phyloP scores from a whole-genome alignment of 1,284 basidiomycete species.

The Phlebopus sp. region DNA sequence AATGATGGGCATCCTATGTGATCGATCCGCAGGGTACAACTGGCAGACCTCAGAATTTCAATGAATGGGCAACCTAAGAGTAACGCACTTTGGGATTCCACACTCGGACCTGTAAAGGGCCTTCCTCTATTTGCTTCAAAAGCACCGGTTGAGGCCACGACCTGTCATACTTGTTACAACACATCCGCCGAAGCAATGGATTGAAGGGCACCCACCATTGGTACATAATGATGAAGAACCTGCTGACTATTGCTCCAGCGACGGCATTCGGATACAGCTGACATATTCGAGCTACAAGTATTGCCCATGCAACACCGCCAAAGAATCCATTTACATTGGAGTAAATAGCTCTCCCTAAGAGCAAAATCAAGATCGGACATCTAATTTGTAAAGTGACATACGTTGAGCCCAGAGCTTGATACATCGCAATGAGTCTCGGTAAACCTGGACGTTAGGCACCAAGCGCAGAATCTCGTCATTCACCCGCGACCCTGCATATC shows the following conservation, averaged over 20 bases:
- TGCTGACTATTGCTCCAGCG: slow-evolving; percentile 93
- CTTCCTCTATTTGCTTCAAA: slow-evolving; percentile 94
- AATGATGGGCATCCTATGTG: slow-evolving; percentile 99
- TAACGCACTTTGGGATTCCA: slow-evolving; percentile 91
- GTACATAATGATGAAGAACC: slow-evolving; percentile 96
- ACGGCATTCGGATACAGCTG: slow-evolving; percentile 96
- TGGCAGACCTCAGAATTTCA: slow-evolving; percentile 29
- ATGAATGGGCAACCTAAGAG: background rate
- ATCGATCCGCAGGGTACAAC: slow-evolving; percentile 90
- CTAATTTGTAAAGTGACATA: slow-evolving; percentile 40
- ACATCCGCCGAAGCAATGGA: background rate
- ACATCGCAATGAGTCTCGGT: slow-evolving; percentile 91
- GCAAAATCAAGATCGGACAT: slow-evolving; percentile 10
- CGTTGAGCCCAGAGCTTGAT: slow-evolving; percentile 98
- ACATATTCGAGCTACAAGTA: slow-evolving; percentile 97
- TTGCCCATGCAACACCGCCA: slow-evolving; percentile 98
- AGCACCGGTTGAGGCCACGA: slow-evolving; percentile 98
- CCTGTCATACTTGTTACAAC: slow-evolving; percentile 44
- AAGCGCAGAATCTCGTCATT: slow-evolving; percentile 95
- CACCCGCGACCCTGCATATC: slow-evolving; percentile 81
- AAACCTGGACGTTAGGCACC: slow-evolving; percentile 93
- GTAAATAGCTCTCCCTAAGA: slow-evolving; percentile 88
- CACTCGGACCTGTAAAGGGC: slow-evolving; percentile 88
- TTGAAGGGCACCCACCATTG: slow-evolving; percentile 68
- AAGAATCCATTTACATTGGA: slow-evolving; percentile 98